Percentiles rank a stretch among this genome's conserved stretches.
phyloP scores from a whole-genome alignment of 2,329 filamentous ascomycete species.

The Claviceps capensis region DNA sequence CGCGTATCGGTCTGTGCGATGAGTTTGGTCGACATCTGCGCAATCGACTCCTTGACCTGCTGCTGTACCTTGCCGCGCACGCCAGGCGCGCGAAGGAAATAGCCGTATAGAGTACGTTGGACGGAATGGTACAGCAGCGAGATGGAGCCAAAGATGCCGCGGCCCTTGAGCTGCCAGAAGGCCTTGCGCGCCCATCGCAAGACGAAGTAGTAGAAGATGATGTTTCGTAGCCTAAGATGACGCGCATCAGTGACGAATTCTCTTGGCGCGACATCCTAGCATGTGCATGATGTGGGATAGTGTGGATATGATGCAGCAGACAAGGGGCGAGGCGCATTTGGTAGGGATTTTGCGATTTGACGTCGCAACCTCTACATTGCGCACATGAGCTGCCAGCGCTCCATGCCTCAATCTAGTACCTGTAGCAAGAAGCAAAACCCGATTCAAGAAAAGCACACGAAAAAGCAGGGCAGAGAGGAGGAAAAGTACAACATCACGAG shows the following conservation, averaged over 20 bases:
- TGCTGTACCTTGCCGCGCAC: conserved; percentile 76
- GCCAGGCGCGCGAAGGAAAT: conserved; percentile 75
- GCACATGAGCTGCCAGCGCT: neutral
- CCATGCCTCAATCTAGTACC: neutral
- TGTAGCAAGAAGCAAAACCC: neutral
- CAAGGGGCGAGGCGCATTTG: neutral
- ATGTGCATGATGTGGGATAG: neutral
- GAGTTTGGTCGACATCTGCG: conserved; percentile 73
- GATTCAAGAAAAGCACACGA: too few relatives aligned
- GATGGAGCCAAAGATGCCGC: conserved; percentile 69
- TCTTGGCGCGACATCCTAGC: too few relatives aligned
- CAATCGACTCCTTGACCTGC: conserved; percentile 66
- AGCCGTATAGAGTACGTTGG: conserved; percentile 64
- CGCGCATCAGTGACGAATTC: neutral
- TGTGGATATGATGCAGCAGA: neutral
- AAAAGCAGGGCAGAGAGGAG: neutral
- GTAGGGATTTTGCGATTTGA: neutral
- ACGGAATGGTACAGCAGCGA: conserved; percentile 59
- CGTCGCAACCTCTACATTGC: neutral
- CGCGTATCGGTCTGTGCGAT: conserved; percentile 59
- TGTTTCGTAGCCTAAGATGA: conserved; percentile 52
- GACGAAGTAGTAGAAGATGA: conserved; percentile 81
- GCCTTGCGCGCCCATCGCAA: conserved; percentile 68
- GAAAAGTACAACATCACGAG: neutral
- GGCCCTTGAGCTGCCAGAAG: conserved; percentile 76